These are phyloP conservation scores for Excoecaria cochinchinensis DNA, from an alignment of 345 rosid species.

Conservation along the genomic window DNA sequence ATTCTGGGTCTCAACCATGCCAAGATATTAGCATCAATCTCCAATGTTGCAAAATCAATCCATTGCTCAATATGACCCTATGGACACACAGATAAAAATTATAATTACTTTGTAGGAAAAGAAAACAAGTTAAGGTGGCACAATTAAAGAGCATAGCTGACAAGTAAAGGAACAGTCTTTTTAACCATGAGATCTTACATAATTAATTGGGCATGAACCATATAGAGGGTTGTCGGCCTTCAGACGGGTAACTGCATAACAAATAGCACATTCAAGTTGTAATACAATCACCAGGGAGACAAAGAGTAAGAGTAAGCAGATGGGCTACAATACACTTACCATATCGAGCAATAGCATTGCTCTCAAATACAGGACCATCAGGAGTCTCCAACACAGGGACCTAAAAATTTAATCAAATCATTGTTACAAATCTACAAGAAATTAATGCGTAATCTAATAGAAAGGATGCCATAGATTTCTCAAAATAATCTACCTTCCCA, in stretches of 20 bases:
- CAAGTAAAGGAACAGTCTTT: neutral
- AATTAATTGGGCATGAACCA: slow-evolving; percentile 68
- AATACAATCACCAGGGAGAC: neutral
- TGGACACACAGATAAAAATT: slow-evolving; percentile 6
- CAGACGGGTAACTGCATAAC: slow-evolving; percentile 54
- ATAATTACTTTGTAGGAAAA: neutral
- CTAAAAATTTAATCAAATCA: slow-evolving; percentile 29
- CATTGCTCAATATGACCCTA: slow-evolving; percentile 92
- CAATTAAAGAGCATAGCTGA: neutral
- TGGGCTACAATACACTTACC: slow-evolving; percentile 37
- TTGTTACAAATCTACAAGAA: slow-evolving; percentile 2
- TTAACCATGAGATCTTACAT: slow-evolving; percentile 42
- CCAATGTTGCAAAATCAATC: slow-evolving; percentile 80
- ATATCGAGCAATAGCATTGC: slow-evolving; percentile 93
- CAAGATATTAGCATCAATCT: slow-evolving; percentile 64
- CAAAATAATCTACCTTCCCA: slow-evolving; percentile 58
- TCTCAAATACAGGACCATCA: slow-evolving; percentile 83
- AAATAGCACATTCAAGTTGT: slow-evolving; percentile 9
- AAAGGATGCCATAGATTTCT: neutral
- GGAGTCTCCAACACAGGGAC: slow-evolving; percentile 97
- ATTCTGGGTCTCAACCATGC: slow-evolving; percentile 63
- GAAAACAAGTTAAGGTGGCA: neutral
- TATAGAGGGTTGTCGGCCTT: slow-evolving; percentile 64
- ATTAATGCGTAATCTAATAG: neutral
- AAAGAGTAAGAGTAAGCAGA: neutral